Base-by-base conservation (phyloP, 345 rosid genomes). In the Syzygium aromaticum region DNA sequence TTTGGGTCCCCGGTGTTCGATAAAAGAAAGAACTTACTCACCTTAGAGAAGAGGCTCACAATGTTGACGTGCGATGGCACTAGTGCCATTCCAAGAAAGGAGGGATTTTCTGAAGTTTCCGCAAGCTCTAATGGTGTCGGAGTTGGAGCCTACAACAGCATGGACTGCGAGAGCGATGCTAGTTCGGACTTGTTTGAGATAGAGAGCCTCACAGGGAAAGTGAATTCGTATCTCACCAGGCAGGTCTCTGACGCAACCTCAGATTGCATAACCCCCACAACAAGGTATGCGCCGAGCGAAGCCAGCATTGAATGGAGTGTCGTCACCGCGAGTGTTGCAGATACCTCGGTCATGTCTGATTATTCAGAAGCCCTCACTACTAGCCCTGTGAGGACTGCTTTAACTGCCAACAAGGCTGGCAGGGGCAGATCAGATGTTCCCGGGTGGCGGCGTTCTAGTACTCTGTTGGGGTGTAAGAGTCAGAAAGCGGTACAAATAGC, bases 301-400 rank as follows among this genome's bases (percentile, higher is more conserved):
- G 98, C 92, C 52, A 96, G 98, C 90, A 93, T 97, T 77, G 94
- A 94, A 33, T 96, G 98, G 99, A 97, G 99, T 53, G 98, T 96
- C 7, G 95, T 94, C 85, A 97, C 99, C 0, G 97, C 94, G 51
- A 95, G 98, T 64, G 97, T 94, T 3, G 98, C 95, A 0, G 99
- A 96, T 86, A 90, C 88, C 90, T 94, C 98, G 19, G 92, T 87
- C 21, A 87, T 92, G 88, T 95, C 98, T 8, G 98, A 97, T 85
- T 91, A 87, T 53, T 97, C 94, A 73, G 94, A 88, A 84, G 51
- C 67, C 86, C 89, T 52, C 90, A 77, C 77, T 5, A 8, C 80
- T 33, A 73, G 80, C 49, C 80, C 80, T 5, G 7, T 6, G 13
- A 33, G 80, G 80, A 19, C 88, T 46, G 52, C 89, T 88, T 28